Conservation (phyloP, 2,329 filamentous ascomycete genomes). For the Didymella segeticola region DNA sequence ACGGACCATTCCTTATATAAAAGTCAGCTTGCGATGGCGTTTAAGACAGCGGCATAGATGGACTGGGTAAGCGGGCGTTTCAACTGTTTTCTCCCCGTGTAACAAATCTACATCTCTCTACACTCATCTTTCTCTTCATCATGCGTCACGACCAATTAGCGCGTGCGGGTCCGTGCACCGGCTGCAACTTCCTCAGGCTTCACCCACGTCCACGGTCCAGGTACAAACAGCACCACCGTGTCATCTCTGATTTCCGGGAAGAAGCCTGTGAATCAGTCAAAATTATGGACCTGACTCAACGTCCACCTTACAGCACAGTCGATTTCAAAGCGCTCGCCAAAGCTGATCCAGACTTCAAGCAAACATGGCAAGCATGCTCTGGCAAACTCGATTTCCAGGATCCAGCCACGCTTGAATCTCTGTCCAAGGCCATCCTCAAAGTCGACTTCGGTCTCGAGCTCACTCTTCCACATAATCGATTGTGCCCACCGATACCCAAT, state of each 20-base stretch:
- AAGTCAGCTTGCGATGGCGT: background rate
- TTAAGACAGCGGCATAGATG: constrained; percentile 3
- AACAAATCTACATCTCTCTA: constrained; percentile 25
- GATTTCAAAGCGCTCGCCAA: constrained; percentile 69
- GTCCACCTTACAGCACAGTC: constrained; percentile 60
- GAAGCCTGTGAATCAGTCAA: too few species aligned
- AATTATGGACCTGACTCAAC: constrained; percentile 36
- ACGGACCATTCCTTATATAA: constrained; percentile 55
- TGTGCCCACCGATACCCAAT: constrained; percentile 80
- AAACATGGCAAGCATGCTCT: constrained; percentile 53
- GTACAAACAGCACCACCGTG: background rate
- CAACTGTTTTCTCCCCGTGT: constrained; percentile 16
- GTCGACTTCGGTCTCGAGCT: constrained; percentile 76
- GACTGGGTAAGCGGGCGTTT: constrained; percentile 21
- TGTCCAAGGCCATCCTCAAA: constrained; percentile 80
- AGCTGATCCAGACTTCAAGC: constrained; percentile 65
- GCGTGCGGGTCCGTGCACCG: constrained; percentile 23
- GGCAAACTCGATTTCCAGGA: constrained; percentile 80
- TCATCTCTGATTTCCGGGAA: background rate
- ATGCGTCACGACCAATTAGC: constrained; percentile 29
- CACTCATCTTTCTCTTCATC: constrained; percentile 7
- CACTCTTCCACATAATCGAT: constrained; percentile 74
- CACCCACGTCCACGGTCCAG: background rate
- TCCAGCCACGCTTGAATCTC: constrained; percentile 72
- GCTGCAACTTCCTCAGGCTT: background rate